Conservation (phyloP, 2,329 filamentous ascomycete species). For the Orbilia javanica region DNA sequence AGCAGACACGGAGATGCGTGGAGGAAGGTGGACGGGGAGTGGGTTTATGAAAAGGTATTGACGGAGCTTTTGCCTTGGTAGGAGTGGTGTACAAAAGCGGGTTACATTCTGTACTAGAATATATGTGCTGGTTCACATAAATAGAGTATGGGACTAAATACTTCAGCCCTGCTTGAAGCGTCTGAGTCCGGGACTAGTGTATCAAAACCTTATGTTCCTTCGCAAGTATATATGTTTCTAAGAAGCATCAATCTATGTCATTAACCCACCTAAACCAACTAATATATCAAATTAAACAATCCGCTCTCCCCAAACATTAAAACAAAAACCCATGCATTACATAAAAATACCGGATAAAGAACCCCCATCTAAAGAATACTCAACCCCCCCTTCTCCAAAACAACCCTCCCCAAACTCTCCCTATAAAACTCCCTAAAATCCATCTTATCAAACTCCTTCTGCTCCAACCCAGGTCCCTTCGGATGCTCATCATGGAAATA, state of each 20-base stretch:
- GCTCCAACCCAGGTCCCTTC: conserved; percentile 12
- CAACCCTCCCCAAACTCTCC: conserved; percentile 27
- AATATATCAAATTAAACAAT: too few species aligned
- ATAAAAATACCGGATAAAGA: not conserved
- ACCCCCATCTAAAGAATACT: conserved; percentile 3
- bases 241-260: too few species aligned
- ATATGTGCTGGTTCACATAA: not conserved
- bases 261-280: too few species aligned
- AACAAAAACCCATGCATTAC: not conserved
- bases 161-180: too few species aligned
- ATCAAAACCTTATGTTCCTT: too few species aligned
- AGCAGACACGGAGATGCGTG: conserved; percentile 19
- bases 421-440: conserved; percentile 43
- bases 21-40: conserved; percentile 31
- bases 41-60: conserved; percentile 24
- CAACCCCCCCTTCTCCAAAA: conserved; percentile 3
- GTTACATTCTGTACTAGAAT: not conserved
- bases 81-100: too few species aligned
- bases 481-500: conserved; percentile 49
- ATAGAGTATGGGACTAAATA: too few species aligned
- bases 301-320: not conserved
- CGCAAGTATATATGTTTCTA: too few species aligned
- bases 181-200: too few species aligned
- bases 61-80: conserved; percentile 18
- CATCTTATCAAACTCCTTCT: conserved; percentile 17